Conservation (phyloP, 192 early-diverging fungal genomes). For the Entomortierella chlamydospora region DNA sequence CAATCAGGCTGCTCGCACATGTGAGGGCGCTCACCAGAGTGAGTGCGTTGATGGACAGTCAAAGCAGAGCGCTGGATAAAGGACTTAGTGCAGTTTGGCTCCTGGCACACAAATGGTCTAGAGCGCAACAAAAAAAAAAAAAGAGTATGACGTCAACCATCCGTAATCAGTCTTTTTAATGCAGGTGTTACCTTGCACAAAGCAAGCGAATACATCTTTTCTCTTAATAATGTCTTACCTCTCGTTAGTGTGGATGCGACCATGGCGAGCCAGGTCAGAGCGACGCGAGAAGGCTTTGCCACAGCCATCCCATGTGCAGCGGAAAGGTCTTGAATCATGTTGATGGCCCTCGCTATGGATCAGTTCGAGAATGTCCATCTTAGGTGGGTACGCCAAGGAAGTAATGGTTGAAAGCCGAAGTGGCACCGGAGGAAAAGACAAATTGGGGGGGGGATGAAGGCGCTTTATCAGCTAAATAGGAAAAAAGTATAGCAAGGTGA, state of each 20-base stretch:
- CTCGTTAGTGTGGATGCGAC: conserved; percentile 84
- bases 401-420: conserved; percentile 42
- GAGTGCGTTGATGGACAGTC: conserved; percentile 83
- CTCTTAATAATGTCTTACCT: too few species aligned
- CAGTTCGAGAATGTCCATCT: conserved; percentile 70
- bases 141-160: too few species aligned
- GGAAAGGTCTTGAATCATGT: conserved; percentile 60
- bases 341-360: conserved; percentile 59
- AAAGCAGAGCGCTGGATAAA: conserved; percentile 88
- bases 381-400: conserved; percentile 31
- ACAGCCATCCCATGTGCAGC: conserved; percentile 71
- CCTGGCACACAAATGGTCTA: conserved; percentile 74
- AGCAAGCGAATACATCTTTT: too few species aligned
- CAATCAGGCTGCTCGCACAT: conserved; percentile 76
- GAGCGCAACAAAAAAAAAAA: neutral
- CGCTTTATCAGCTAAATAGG: neutral
- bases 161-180: too few species aligned
- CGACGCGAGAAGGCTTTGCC: conserved; percentile 76
- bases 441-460: conserved; percentile 11
- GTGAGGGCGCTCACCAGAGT: conserved; percentile 83
- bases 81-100: conserved; percentile 77
- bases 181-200: too few species aligned
- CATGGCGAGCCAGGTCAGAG: conserved; percentile 82
- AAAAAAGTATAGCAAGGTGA: neutral
- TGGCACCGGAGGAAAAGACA: neutral